Conservation (phyloP, 805 yeast genomes). For the Candida vartiovaarae region DNA sequence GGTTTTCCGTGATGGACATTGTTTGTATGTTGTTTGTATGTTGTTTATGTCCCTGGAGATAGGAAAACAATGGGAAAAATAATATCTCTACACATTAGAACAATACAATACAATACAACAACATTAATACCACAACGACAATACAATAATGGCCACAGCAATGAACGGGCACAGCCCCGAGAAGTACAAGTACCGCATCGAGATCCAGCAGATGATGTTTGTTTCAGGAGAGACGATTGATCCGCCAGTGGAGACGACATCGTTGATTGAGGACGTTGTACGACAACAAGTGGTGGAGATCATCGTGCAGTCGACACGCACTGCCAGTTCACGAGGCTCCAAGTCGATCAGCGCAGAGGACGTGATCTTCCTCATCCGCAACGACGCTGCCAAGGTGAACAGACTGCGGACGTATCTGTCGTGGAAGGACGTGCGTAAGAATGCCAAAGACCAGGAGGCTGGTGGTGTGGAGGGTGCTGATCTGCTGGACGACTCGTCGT, state of each 20-base stretch:
- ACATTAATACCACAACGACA: not conserved
- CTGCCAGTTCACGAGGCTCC: slow-evolving; percentile 75
- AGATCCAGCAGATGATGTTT: slow-evolving; percentile 99
- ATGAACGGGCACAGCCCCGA: slow-evolving; percentile 22
- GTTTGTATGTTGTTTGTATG: not conserved
- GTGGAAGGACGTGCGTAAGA: slow-evolving; percentile 95
- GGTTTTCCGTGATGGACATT: slow-evolving; percentile 20
- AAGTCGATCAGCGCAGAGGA: slow-evolving; percentile 87
- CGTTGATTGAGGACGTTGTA: slow-evolving; percentile 92
- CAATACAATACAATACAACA: not conserved
- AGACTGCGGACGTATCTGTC: slow-evolving; percentile 84
- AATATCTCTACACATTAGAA: not conserved
- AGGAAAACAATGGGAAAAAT: not conserved
- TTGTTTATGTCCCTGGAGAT: not conserved
- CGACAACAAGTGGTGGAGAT: slow-evolving; percentile 91
- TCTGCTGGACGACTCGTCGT: slow-evolving; percentile 34
- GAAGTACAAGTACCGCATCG: slow-evolving; percentile 75
- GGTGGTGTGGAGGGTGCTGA: slow-evolving; percentile 53
- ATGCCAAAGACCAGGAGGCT: slow-evolving; percentile 59
- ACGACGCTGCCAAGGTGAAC: slow-evolving; percentile 90
- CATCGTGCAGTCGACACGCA: slow-evolving; percentile 63
- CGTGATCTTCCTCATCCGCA: slow-evolving; percentile 84
- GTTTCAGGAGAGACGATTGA: slow-evolving; percentile 93
- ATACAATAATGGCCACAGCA: not conserved
- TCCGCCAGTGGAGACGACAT: slow-evolving; percentile 86